Conservation (phyloP, 768 basidiomycete species). For the Coprinopsis sp. region DNA sequence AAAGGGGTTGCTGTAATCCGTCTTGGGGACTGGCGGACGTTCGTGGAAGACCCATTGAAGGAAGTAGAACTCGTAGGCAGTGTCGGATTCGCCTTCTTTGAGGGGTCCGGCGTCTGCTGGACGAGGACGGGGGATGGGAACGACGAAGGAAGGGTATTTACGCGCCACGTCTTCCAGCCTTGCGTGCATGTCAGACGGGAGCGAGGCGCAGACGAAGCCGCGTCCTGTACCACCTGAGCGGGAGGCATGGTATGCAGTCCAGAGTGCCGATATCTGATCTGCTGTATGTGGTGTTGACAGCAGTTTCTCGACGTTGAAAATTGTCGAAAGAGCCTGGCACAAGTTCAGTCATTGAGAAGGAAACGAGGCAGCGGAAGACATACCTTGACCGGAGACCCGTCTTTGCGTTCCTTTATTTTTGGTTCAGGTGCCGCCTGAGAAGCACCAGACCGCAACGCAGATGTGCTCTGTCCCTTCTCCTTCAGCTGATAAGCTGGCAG, state of each 20-base stretch:
- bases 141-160: slow-evolving; percentile 72
- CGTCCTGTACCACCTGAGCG: slow-evolving; percentile 77
- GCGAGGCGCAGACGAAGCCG: slow-evolving; percentile 79
- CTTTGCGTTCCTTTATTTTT: slow-evolving; percentile 13
- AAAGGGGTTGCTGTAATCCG: slow-evolving; percentile 43
- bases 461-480: slow-evolving; percentile 5
- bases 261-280: slow-evolving; percentile 73
- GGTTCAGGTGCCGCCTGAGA: not conserved
- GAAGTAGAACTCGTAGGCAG: slow-evolving; percentile 75
- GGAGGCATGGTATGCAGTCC: slow-evolving; percentile 86
- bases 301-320: slow-evolving; percentile 74
- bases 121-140: slow-evolving; percentile 66
- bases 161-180: slow-evolving; percentile 61
- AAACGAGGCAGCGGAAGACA: not conserved
- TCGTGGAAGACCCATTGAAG: slow-evolving; percentile 89
- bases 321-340: slow-evolving; percentile 68
- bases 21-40: slow-evolving; percentile 52
- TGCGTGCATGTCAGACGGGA: slow-evolving; percentile 68
- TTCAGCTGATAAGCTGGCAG: slow-evolving; percentile 8
- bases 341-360: slow-evolving; percentile 7
- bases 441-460: slow-evolving; percentile 4
- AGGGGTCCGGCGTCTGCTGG: slow-evolving; percentile 16
- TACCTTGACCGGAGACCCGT: slow-evolving; percentile 20
- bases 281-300: slow-evolving; percentile 63
- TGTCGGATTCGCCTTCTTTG: slow-evolving; percentile 28